phyloP scores from a whole-genome alignment of 768 basidiomycete genomes.

The Guyanaporus albipodus region DNA sequence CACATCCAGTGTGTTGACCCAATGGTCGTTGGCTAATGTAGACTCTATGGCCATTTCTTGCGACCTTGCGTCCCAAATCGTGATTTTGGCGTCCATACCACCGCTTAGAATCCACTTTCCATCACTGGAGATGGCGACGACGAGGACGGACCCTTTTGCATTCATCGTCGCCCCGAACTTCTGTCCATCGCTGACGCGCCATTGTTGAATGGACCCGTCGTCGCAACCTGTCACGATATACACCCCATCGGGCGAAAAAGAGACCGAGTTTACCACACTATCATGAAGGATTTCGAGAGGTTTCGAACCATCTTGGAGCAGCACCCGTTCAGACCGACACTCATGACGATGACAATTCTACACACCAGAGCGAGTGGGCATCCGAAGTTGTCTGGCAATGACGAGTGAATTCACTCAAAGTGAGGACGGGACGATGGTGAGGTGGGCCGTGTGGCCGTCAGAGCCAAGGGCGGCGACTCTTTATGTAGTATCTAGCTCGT shows the following conservation, averaged over 20 bases:
- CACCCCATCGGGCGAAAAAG: conserved; percentile 14
- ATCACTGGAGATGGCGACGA: conserved; percentile 11
- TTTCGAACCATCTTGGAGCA: conserved; percentile 1
- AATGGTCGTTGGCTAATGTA: not conserved
- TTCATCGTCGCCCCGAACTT: conserved; percentile 10
- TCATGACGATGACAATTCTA: not conserved
- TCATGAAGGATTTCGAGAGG: conserved; percentile 6
- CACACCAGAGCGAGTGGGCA: conserved; percentile 5
- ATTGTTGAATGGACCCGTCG: conserved; percentile 12
- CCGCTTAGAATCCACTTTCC: conserved; percentile 17
- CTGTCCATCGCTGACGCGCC: conserved; percentile 7
- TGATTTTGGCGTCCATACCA: conserved; percentile 5
- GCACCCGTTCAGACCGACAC: not conserved
- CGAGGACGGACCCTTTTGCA: conserved; percentile 3
- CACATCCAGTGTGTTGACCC: conserved; percentile 10
- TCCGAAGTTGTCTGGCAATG: no score
- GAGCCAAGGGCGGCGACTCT: no score
- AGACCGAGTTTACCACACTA: conserved; percentile 6
- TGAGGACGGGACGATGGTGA: not conserved
- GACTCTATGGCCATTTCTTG: not conserved
- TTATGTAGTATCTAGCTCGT: no score
- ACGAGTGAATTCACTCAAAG: not conserved
- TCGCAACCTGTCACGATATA: conserved; percentile 10
- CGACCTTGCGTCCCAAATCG: conserved; percentile 11
- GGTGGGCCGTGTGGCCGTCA: no score